These are phyloP conservation scores for Noccaea bulbosa DNA, from an alignment of 345 rosid species.

Conservation along the genomic window DNA sequence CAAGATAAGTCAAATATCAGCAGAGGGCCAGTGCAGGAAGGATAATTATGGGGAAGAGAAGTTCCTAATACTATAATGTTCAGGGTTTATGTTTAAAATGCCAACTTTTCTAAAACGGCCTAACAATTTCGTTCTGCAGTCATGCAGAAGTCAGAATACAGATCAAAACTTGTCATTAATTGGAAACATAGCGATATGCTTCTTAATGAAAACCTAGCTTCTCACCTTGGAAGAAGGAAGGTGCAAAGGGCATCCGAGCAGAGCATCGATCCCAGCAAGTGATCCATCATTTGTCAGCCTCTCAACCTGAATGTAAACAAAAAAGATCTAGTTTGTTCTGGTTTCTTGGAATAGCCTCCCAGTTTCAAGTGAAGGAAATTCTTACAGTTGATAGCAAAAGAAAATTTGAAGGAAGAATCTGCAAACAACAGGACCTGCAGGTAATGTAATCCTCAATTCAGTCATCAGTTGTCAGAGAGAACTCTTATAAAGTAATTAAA, in stretches of 20 bases:
- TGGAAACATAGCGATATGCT: conserved; percentile 18
- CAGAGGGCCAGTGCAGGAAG: conserved; percentile 13
- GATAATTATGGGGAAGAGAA: not conserved
- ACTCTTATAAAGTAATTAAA: conserved; percentile 21
- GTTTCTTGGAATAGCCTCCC: conserved; percentile 25
- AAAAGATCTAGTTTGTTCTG: conserved; percentile 16
- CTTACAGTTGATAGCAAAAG: conserved; percentile 79
- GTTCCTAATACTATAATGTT: conserved; percentile 2
- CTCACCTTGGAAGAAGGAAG: conserved; percentile 79
- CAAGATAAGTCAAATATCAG: conserved; percentile 41
- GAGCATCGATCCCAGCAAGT: conserved; percentile 85
- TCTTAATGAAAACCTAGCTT: not conserved
- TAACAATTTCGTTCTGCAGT: not conserved
- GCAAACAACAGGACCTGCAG: conserved; percentile 65
- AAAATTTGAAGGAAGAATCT: conserved; percentile 78
- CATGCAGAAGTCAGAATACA: conserved; percentile 9
- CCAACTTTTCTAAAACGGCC: conserved; percentile 7
- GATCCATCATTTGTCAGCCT: conserved; percentile 76
- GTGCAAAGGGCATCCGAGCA: conserved; percentile 87
- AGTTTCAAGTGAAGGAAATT: conserved; percentile 33
- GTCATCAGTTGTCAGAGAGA: conserved; percentile 14
- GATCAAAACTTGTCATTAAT: conserved; percentile 7
- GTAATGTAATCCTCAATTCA: conserved; percentile 40
- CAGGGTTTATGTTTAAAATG: conserved; percentile 12
- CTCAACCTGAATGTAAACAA: conserved; percentile 60